Base-by-base conservation (phyloP, 2,329 filamentous ascomycete genomes). In the Ceratocystis smalleyi region DNA sequence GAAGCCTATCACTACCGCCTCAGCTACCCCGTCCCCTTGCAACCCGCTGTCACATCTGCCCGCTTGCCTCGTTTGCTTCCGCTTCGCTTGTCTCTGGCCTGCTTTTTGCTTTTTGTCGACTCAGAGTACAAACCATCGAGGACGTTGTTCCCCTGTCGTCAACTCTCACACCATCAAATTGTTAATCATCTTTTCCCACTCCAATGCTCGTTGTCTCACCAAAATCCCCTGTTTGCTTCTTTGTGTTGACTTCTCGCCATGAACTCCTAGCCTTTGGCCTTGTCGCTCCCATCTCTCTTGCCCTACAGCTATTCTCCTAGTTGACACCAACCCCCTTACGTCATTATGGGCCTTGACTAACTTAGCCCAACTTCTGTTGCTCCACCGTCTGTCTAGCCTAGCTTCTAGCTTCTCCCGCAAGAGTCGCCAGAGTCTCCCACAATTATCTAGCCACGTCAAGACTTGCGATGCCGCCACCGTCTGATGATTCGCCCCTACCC, bases 401-500 rank as follows among this genome's bases (percentile, higher is more conserved):
- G 30, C 30, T 40, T 40, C 35, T 76, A 74, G 68, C 70, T 75
- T 66, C 75, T 76, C 72, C 75, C 75, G 67, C 71, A 70, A 73
- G 75, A 74, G 72, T 71, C 71, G 68, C 3, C 35, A 40, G 35
- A 40, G 35, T 40, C 35, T 40, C 35, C 35, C 35, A 40, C 35
- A 40, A 40, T 15, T 15, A 40, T 40, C 35, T 40, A 57, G 57
- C 68, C 72, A 68, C 68, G 65, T 67, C 63, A 69, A 76, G 73
- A 75, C 77, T 73, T 47, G 43, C 40, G 35, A 86, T 86, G 83
- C 80, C 81, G 67, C 77, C 78, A 70, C 75, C 79, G 69, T 81
- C 81, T 76, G 82, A 85, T 76, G 79, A 78, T 70, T 71, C 75
- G 68, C 76, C 78, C 67, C 78, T 78, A 68, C 77, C 79, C 70